A percentile compares a stretch with the other conserved stretches of the same genome.
Evolutionary conservation across 164 flowering plant genomes (phyloP).

Genomic region (Stephania yunnanensis): DNA sequence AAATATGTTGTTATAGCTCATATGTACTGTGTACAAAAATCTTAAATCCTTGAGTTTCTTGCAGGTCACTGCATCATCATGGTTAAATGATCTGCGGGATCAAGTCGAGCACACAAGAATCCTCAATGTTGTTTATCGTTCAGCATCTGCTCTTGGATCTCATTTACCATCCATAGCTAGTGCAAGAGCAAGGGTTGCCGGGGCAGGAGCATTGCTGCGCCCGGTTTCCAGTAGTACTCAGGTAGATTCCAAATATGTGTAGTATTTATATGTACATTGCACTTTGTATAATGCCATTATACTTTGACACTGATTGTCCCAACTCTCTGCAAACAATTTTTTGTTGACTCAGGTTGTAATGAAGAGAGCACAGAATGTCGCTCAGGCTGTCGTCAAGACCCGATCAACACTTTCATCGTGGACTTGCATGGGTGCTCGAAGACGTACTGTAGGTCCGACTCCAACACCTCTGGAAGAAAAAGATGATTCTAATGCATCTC

Average conservation of each 20-base stretch:
- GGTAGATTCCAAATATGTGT: constrained; percentile 38
- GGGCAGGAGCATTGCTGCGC: constrained; percentile 76
- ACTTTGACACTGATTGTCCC: background rate
- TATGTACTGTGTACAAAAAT: background rate
- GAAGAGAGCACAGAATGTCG: constrained; percentile 86
- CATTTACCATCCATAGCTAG: constrained; percentile 79
- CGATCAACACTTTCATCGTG: constrained; percentile 74
- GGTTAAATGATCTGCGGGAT: constrained; percentile 89
- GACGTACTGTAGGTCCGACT: constrained; percentile 40
- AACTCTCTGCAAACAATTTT: background rate
- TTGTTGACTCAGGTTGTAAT: constrained; percentile 57
- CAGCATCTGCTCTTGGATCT: constrained; percentile 91
- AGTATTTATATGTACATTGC: background rate
- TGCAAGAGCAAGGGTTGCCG: constrained; percentile 85
- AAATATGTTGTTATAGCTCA: background rate
- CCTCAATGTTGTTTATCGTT: constrained; percentile 77
- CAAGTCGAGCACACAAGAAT: constrained; percentile 84
- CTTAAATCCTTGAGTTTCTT: background rate
- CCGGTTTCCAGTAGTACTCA: constrained; percentile 91
- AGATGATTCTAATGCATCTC: constrained; percentile 34
- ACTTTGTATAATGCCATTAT: background rate
- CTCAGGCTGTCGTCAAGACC: constrained; percentile 79
- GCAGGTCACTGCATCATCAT: constrained; percentile 93
- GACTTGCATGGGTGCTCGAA: constrained; percentile 93
- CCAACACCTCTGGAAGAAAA: constrained; percentile 33